phyloP scores from a whole-genome alignment of 2,329 filamentous ascomycete genomes.

The Monilinia aucupariae region DNA sequence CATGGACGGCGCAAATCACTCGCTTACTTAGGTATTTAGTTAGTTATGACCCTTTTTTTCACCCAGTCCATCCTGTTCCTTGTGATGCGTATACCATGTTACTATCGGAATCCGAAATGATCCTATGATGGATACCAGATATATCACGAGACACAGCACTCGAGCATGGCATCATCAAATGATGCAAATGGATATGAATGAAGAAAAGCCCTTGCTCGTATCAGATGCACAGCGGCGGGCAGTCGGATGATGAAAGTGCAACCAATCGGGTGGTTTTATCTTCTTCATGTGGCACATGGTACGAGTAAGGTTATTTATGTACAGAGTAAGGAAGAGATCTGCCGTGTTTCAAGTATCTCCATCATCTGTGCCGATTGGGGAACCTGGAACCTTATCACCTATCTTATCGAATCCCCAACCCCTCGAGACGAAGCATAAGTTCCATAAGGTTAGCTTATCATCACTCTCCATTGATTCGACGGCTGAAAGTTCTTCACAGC shows the following conservation, averaged over 20 bases:
- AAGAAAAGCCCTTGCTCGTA: not conserved
- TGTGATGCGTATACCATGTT: not conserved
- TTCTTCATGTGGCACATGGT: not conserved
- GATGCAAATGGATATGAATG: not conserved
- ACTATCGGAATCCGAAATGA: not conserved
- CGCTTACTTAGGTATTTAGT: constrained; percentile 19
- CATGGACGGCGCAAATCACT: constrained; percentile 32
- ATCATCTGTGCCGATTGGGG: no score
- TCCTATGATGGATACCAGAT: not conserved
- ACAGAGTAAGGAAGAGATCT: no score
- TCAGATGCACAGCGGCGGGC: not conserved
- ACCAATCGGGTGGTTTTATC: not conserved
- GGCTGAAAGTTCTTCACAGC: no score
- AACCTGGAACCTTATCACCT: not conserved
- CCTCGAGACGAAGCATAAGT: no score
- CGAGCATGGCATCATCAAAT: not conserved
- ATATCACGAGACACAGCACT: not conserved
- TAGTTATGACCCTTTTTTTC: not conserved
- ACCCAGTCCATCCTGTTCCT: not conserved
- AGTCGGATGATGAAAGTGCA: not conserved
- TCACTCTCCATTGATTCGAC: no score
- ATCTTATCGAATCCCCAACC: no score
- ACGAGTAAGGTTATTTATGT: no score
- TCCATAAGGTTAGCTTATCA: no score
- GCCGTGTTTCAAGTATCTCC: not conserved